Evolutionary conservation across 371 early-diverging fungal genomes (phyloP).

Genomic region (Chytridium lagenaria): DNA sequence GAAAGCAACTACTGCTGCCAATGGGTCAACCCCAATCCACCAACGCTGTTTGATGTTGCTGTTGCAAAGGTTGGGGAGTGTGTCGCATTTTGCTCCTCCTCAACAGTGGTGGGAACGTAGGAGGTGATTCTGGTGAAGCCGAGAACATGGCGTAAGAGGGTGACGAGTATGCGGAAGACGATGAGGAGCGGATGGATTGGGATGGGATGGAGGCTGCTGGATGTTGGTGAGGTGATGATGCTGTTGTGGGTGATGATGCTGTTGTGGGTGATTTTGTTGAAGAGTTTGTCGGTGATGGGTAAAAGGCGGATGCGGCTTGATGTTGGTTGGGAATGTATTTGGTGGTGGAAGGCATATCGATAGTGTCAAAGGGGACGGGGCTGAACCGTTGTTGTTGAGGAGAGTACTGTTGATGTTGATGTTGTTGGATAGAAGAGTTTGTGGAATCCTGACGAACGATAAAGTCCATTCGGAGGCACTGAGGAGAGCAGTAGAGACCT

Average conservation of each 20-base stretch:
- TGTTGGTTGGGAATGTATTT: neutral
- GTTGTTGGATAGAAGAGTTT: neutral
- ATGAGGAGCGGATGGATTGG: neutral
- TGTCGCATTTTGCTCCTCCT: neutral
- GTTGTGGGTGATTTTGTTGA: neutral
- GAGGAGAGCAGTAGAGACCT: slow-evolving; percentile 35
- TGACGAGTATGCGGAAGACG: neutral
- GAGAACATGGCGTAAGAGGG: neutral
- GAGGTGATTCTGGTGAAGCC: slow-evolving; percentile 8
- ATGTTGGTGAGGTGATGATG: neutral
- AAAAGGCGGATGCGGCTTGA: neutral
- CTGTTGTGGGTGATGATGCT: neutral
- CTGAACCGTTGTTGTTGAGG: neutral
- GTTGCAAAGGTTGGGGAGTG: too few relatives aligned
- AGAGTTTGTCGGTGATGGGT: slow-evolving; percentile 3
- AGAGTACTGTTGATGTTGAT: neutral
- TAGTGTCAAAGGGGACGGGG: neutral
- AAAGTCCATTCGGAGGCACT: slow-evolving; percentile 29
- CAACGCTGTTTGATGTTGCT: too few relatives aligned
- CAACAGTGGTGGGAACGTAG: slow-evolving; percentile 2
- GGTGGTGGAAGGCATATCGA: slow-evolving; percentile 2
- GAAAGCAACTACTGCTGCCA: too few relatives aligned
- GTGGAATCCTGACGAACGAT: neutral
- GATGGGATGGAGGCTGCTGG: slow-evolving; percentile 6
- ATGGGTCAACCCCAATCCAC: too few relatives aligned